Evolutionary conservation across 1,284 basidiomycete genomes (phyloP), one percentile per base, ranked within the genome.

Genomic region (Flammula alnicola): DNA sequence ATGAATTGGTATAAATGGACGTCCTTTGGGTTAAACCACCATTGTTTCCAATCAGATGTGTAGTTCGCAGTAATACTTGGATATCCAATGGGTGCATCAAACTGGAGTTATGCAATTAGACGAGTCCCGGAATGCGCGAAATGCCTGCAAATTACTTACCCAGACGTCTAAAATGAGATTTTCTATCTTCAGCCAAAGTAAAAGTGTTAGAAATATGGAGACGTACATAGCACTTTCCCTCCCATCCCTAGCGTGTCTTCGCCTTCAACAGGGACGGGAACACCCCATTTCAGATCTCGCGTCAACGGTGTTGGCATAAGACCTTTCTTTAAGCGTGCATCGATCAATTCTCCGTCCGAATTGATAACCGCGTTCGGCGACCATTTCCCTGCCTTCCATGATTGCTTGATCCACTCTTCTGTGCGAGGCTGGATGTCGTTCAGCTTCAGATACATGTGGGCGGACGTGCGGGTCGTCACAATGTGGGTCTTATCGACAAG

Each of bases 1-100:
- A 99, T 99, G 78, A 99, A 99, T 70, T 99, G 97, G 75, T 93
- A 98, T 45, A 99, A 76, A 60, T 86, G 80, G 58, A 99, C 95
- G 61, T 98, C 81, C 60, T 94, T 79, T 4, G 91, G 91, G 67
- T 96, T 91, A 68, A 93, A 87, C 97, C 97, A 99, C 97, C 97
- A 99, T 67, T 88, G 79, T 68, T 91, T 85, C 97, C 97, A 99
- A 56, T 97, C 88, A 39, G 88, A 76, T 17, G 94, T 97, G 75
- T 97, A 96, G 66, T 90, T 92, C 48, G 95, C 94, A 5, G 96
- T 99, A 63, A 99, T 98, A 71, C 94, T 97, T 3, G 93, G 89
- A 70, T 99, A 99, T 47, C 97, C 97, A 54, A 98, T 94, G 12
- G 93, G 93, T 0, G 97, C 97, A 63, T 99, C 97, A 67, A 98